These are phyloP conservation scores for Rutidosis leptorrhynchoides DNA, from an alignment of 129 eudicot species.

Conservation along the genomic window DNA sequence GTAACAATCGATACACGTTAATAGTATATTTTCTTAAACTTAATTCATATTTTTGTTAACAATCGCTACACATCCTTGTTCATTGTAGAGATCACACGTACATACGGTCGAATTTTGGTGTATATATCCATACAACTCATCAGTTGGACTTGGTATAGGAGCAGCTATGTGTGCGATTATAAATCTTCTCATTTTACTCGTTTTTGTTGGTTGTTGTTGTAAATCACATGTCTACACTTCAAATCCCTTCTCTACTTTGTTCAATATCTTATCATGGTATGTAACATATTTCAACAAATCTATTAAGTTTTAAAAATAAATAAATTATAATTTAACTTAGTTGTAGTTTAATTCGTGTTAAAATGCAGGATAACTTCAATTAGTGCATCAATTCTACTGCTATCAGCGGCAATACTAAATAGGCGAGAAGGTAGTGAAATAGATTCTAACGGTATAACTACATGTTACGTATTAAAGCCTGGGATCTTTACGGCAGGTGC, in stretches of 20 bases:
- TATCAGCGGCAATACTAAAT: constrained; percentile 7
- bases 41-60: neutral
- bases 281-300: neutral
- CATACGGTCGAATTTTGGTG: constrained; percentile 1
- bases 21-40: neutral
- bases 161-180: constrained; percentile 5
- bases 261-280: constrained; percentile 22
- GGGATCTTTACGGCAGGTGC: constrained; percentile 31
- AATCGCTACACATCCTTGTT: no score
- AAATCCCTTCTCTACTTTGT: neutral
- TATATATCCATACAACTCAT: constrained; percentile 29
- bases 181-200: neutral
- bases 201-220: constrained; percentile 20
- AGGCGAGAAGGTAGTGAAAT: neutral
- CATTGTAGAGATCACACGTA: constrained; percentile 23
- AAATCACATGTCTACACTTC: constrained; percentile 1
- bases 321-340: neutral
- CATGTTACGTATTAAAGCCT: constrained; percentile 17
- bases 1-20: constrained; percentile 2
- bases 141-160: constrained; percentile 12
- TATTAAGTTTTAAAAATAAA: neutral
- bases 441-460: neutral
- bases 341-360: neutral
- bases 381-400: constrained; percentile 16
- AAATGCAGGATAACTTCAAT: constrained; percentile 14